Evolutionary conservation across 305 asterid genomes (phyloP), one percentile per base, ranked within the genome.

Genomic region (Vinca major): DNA sequence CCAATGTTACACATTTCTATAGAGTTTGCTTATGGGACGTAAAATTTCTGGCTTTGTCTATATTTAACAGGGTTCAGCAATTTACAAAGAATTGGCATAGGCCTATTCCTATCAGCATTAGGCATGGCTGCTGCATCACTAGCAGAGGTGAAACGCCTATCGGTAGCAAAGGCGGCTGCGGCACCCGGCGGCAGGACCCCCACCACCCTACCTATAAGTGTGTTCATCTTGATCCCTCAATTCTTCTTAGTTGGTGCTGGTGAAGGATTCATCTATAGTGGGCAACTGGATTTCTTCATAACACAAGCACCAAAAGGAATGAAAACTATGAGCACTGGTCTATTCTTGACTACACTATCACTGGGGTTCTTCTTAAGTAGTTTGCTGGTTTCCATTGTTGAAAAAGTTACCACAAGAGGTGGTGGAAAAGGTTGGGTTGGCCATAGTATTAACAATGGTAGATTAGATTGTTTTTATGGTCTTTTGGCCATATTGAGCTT

Each of bases 241-340:
- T 83, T 83, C 68, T 45, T 83, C n/a, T 56, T 83, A 16, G 77
- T 83, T 20, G 87, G 87, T 39, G 66, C 83, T 0, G 85, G 83
- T 4, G 87, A 83, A 17, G 87, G 79, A 53, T 83, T 83, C 19
- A 80, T 71, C n/a, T 80, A 80, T 58, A 80, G 77, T 12, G 87
- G 87, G 9, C 87, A 83, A 57, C 74, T 83, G 36, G 87, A 80
- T 64, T 83, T 83, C 75, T 83, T 83, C 77, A 71, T 83, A 49
- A 80, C 80, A 3, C 74, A 80, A 58, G 81, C 80, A 45, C 83
- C 87, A 3, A 80, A 80, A 62, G 80, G 87, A 45, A 83, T 83
- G 85, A 83, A 83, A 63, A 83, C 85, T 2, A 80, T 83, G 77
- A 83, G 85, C 80, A 83, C 87, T 2, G 87, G 83, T 7, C 70